Conservation (phyloP, 2,329 filamentous ascomycete species). For the Xylariaceae sp. region DNA sequence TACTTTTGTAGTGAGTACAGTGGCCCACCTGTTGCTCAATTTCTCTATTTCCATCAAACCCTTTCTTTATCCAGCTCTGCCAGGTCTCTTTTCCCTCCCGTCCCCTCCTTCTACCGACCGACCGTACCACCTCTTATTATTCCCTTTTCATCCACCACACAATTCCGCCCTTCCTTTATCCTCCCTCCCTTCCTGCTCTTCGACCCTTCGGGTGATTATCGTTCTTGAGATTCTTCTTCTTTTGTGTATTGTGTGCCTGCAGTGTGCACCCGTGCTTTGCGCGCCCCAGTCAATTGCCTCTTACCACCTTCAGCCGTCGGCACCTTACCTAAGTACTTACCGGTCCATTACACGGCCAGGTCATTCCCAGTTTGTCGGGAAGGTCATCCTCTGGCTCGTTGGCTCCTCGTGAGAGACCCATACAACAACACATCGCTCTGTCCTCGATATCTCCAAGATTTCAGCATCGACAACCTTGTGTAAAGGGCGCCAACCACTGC, state of each 20-base stretch:
- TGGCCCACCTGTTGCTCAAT: conserved; percentile 2
- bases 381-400: no score
- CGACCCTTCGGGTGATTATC: conserved; percentile 31
- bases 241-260: conserved; percentile 25
- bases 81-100: conserved; percentile 28
- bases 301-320: conserved; percentile 21
- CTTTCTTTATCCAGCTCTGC: conserved; percentile 16
- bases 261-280: conserved; percentile 15
- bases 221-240: conserved; percentile 26
- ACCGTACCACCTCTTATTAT: conserved; percentile 10
- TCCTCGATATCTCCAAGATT: no score
- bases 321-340: background rate
- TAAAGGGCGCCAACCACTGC: no score
- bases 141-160: conserved; percentile 26
- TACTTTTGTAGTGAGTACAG: no score
- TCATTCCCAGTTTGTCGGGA: no score
- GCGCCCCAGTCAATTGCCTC: conserved; percentile 22
- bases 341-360: no score
- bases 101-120: conserved; percentile 24
- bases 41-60: conserved; percentile 8
- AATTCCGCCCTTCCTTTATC: conserved; percentile 31
- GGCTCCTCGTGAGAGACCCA: no score
- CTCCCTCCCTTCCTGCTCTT: conserved; percentile 27
- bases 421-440: no score
- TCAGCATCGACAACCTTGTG: no score